Evolutionary conservation across 2,329 filamentous ascomycete genomes (phyloP), one percentile per base, ranked within the genome.

Genomic region (Monosporascus sp.): DNA sequence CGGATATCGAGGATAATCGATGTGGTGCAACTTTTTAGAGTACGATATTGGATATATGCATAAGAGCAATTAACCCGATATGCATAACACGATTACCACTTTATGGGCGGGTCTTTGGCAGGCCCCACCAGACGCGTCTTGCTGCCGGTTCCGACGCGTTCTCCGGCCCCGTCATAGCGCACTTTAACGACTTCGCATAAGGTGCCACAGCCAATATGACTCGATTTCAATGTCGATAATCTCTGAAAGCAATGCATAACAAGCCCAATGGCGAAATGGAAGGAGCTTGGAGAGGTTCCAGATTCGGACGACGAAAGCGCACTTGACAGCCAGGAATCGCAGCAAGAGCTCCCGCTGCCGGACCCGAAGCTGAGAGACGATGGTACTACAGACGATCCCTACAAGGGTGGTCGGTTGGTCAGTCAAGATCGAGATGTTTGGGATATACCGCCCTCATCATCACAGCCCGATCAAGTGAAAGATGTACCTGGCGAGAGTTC

Each of bases 251-350:
- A 56, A 73, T 72, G 71, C 61, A 60, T 68, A 52, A 51, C 54
- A 53, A 62, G 45, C 55, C 56, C 59, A 62, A 74, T 74, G 72
- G 69, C 66, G 58, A 71, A 68, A 62, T 74, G 72, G 72, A 72
- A 72, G 69, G 69, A 71, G 65, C 63, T 71, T 68, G 72, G 72
- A 63, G 71, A 72, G 63, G 72, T 74, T 62, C 72, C 72, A 47
- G 72, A 74, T 61, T 74, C 72, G 62, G 72, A 74, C 62, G 72
- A 74, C 60, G 72, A 74, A 65, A 68, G 65, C 52, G 57, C 55
- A 4, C 65, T 71, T 60, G 69, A 72, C 56, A 70, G 65, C 52
- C 65, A 72, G 50, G 68, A 70, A 57, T 66, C 62, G 16, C 59
- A 63, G 44, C 53, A 59, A 47, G 53, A 58, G 24, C 54, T 57